Evolutionary conservation across 176 grass and related monocot species (phyloP), one percentile per base, ranked within the genome.

Genomic region (Poa annua): DNA sequence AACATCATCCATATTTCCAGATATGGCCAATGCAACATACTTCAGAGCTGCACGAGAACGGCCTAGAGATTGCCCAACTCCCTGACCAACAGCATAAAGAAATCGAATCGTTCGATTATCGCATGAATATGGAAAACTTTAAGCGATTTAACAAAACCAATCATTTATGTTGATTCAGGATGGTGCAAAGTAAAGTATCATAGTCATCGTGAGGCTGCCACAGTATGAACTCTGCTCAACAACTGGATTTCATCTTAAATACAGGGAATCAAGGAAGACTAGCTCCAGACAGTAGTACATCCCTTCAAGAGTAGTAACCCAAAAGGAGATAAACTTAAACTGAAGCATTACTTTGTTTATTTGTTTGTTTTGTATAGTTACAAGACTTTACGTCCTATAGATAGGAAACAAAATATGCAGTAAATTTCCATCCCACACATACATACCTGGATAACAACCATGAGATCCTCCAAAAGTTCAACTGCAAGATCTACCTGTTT

Each of bases 1-100:
- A 50, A 93, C 72, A 83, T 98, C 90, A 89, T 98, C 95, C 88
- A 98, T 85, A 83, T 91, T 85, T 42, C 95, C 95, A 65, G 95
- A 98, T 89, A 98, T 82, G 48, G 95, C 95, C 83, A 98, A 71
- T 84, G 91, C 57, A 39, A 95, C 63, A 89, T 93, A 98, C 71
- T 98, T 98, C 82, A 98, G 54, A 56, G 90, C 92, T 84, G 90
- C 92, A 81, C 82, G 88, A 88, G 92, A 86, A 88, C 86, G 82
- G 78, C 69, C 42, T 87, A 91, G 66, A 70, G 75, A 95, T 80
- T 87, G 92, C 1, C 81, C 86, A 82, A 72, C 84, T 87, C 76
- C 90, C 95, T 98, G 81, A 84, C 35, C 33, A 83, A 80, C 45
- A 55, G 78, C 78, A 69, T 62, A 87, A 61, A 84, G 11, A 82